Conservation (phyloP, 2,329 filamentous ascomycete species). For the Chaetomium sp. region DNA sequence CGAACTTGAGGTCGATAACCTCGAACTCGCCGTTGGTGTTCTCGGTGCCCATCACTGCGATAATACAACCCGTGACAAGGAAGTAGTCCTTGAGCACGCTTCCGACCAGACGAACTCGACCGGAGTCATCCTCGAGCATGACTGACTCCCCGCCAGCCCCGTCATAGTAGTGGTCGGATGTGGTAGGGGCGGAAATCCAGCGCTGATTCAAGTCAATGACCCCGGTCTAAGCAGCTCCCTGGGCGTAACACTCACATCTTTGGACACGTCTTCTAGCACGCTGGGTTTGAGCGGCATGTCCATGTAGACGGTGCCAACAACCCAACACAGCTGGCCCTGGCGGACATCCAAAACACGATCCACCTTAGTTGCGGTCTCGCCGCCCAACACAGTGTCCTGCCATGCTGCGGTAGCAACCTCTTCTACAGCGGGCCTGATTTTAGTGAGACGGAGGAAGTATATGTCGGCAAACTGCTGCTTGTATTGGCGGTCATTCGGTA, state of each 20-base stretch:
- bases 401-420: slow-evolving; percentile 73
- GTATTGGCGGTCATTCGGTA: slow-evolving; percentile 75
- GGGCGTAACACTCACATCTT: slow-evolving; percentile 64
- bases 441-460: slow-evolving; percentile 89
- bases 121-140: slow-evolving; percentile 95
- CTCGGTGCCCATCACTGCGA: slow-evolving; percentile 93
- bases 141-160: slow-evolving; percentile 63
- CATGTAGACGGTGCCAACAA: slow-evolving; percentile 93
- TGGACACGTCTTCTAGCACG: slow-evolving; percentile 90
- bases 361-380: slow-evolving; percentile 71
- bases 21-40: slow-evolving; percentile 91
- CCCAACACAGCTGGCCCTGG: slow-evolving; percentile 94
- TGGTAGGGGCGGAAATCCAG: slow-evolving; percentile 82
- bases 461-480: slow-evolving; percentile 96
- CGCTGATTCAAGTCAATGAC: slow-evolving; percentile 55
- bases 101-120: slow-evolving; percentile 79
- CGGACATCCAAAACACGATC: slow-evolving; percentile 92
- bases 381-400: slow-evolving; percentile 75
- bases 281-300: slow-evolving; percentile 96
- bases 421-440: slow-evolving; percentile 83
- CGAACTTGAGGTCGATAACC: slow-evolving; percentile 84
- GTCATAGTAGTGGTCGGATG: slow-evolving; percentile 74
- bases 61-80: slow-evolving; percentile 88
- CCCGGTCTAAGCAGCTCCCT: not conserved
- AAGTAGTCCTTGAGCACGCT: slow-evolving; percentile 66